These are phyloP conservation scores for Avicennia marina DNA, from an alignment of 257 asterid species.

Conservation along the genomic window DNA sequence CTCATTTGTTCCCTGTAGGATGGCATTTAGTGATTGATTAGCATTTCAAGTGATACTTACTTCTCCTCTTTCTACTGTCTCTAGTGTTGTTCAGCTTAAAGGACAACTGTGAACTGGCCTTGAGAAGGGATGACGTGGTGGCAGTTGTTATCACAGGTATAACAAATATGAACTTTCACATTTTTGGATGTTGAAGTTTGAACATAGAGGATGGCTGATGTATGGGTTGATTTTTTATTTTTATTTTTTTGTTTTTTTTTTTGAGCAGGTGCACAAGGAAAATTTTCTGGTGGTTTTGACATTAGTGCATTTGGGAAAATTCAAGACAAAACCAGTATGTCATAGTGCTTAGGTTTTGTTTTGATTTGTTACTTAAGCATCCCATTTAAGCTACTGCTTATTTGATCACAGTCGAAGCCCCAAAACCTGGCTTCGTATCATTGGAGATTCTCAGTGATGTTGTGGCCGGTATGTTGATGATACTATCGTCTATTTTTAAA, in stretches of 20 bases:
- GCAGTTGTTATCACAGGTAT: slow-evolving; percentile 84
- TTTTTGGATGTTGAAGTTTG: background rate
- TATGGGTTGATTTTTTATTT: slow-evolving; percentile 13
- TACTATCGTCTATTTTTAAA: background rate
- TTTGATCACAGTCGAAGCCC: slow-evolving; percentile 58
- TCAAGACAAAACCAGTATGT: slow-evolving; percentile 65
- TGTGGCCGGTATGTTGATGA: slow-evolving; percentile 54
- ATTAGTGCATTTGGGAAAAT: slow-evolving; percentile 70
- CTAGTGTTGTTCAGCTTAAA: slow-evolving; percentile 86
- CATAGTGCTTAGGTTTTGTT: background rate
- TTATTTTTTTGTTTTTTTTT: slow-evolving; percentile 4
- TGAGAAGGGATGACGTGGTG: slow-evolving; percentile 79
- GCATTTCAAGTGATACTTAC: background rate
- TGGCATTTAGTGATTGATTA: background rate
- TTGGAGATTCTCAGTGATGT: slow-evolving; percentile 74
- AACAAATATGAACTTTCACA: background rate
- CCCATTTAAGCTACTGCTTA: slow-evolving; percentile 27
- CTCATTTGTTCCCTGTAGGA: too few relatives aligned
- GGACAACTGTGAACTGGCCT: slow-evolving; percentile 66
- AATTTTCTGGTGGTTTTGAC: slow-evolving; percentile 94
- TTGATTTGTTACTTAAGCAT: slow-evolving; percentile 9
- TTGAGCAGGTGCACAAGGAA: slow-evolving; percentile 79
- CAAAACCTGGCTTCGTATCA: slow-evolving; percentile 83
- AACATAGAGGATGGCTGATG: slow-evolving; percentile 11
- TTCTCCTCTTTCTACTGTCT: slow-evolving; percentile 2